phyloP scores from a whole-genome alignment of 2,329 filamentous ascomycete genomes.

The Pezicula radicicola region DNA sequence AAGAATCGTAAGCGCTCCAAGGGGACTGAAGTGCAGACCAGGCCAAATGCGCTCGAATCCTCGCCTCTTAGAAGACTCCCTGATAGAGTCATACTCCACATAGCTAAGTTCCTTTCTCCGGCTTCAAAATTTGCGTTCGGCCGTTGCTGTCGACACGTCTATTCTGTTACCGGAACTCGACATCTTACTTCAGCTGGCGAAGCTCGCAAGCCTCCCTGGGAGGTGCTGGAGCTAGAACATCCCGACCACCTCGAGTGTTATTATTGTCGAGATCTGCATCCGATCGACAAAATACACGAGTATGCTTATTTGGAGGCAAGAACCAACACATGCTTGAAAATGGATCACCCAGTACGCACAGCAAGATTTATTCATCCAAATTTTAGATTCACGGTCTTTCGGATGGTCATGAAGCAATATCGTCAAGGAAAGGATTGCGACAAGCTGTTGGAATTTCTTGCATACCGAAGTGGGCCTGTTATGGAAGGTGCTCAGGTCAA shows the following conservation, averaged over 20 bases:
- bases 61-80: background rate
- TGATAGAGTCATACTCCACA: background rate
- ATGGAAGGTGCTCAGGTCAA: constrained; percentile 6
- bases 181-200: background rate
- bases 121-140: background rate
- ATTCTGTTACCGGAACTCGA: background rate
- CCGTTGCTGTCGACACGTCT: background rate
- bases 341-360: background rate
- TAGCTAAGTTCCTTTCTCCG: too few species aligned
- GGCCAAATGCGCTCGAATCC: background rate
- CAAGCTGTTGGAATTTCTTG: constrained; percentile 6
- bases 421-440: constrained; percentile 5
- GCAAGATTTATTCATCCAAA: constrained; percentile 10
- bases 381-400: constrained; percentile 10
- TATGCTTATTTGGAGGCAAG: background rate
- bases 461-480: constrained; percentile 4
- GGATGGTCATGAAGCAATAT: constrained; percentile 14
- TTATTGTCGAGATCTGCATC: constrained; percentile 3
- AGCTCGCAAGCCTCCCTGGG: constrained; percentile 1
- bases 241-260: constrained; percentile 12
- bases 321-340: background rate
- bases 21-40: background rate
- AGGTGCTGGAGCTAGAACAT: constrained; percentile 5
- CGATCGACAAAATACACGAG: constrained; percentile 3
- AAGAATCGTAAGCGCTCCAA: background rate